Evolutionary conservation across 176 grass and related monocot genomes (phyloP).

Genomic region (Thalia dealbata): DNA sequence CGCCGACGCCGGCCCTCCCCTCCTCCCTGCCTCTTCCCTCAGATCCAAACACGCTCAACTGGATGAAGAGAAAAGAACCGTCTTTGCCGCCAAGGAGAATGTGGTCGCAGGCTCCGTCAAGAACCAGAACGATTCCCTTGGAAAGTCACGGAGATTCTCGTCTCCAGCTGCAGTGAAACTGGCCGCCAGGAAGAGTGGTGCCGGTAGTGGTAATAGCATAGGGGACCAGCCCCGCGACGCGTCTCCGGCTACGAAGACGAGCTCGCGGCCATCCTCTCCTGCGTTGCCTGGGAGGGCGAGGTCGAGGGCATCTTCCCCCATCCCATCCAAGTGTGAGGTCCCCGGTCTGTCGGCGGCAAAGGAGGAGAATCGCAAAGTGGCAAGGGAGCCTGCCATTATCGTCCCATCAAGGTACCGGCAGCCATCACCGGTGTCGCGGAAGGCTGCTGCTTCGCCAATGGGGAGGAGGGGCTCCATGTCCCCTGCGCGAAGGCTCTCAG

Average conservation of each 20-base stretch:
- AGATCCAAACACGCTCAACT: background rate
- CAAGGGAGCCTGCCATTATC: slow-evolving; percentile 58
- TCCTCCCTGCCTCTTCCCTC: slow-evolving; percentile 39
- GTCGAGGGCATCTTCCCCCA: slow-evolving; percentile 48
- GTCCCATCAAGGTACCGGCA: slow-evolving; percentile 78
- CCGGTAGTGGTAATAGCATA: background rate
- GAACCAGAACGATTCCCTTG: background rate
- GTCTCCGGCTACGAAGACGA: slow-evolving; percentile 24
- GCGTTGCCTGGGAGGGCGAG: slow-evolving; percentile 8
- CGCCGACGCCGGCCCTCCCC: slow-evolving; percentile 44
- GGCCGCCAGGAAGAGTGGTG: slow-evolving; percentile 8
- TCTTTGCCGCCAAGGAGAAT: slow-evolving; percentile 45
- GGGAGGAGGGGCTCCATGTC: slow-evolving; percentile 54
- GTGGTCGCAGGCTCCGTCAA: slow-evolving; percentile 14
- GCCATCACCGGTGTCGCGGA: slow-evolving; percentile 41
- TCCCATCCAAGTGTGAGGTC: slow-evolving; percentile 75
- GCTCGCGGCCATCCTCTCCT: slow-evolving; percentile 35
- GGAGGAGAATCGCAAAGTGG: slow-evolving; percentile 51
- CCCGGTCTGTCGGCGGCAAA: slow-evolving; percentile 60
- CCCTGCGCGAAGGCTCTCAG: slow-evolving; percentile 35
- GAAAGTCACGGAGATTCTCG: slow-evolving; percentile 42
- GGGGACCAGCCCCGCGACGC: slow-evolving; percentile 2
- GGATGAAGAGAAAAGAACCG: slow-evolving; percentile 18
- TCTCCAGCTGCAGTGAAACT: slow-evolving; percentile 39
- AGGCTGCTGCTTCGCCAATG: slow-evolving; percentile 31